Percentiles rank a stretch among this genome's conserved stretches.
Evolutionary conservation across 495 filamentous ascomycete species (phyloP).

Genomic region (Gamarada debralockiae): DNA sequence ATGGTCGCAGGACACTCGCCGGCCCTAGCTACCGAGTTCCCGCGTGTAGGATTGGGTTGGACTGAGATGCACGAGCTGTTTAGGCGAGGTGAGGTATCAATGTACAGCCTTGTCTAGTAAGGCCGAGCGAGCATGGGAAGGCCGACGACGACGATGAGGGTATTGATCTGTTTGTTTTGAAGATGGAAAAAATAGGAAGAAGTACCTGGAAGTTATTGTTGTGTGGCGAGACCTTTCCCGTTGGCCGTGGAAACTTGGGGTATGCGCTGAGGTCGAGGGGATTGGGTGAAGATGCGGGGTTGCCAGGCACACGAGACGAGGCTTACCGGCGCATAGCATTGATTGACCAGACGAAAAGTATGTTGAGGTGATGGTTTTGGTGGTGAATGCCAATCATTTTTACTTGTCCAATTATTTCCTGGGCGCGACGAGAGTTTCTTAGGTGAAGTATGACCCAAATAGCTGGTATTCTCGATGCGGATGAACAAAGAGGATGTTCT

Average conservation of each 20-base stretch:
- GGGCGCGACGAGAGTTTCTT: no score
- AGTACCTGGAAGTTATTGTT: no score
- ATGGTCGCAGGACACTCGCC: no score
- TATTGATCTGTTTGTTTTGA: no score
- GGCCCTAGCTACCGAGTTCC: background rate
- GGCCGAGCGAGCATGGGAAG: slow-evolving; percentile 1
- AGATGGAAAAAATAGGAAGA: no score
- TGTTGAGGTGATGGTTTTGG: background rate
- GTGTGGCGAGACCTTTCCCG: background rate
- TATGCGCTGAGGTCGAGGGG: background rate
- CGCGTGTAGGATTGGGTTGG: background rate
- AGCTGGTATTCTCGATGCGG: no score
- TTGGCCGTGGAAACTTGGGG: background rate
- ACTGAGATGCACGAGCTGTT: background rate
- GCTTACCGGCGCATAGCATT: background rate
- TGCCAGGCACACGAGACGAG: slow-evolving; percentile 1
- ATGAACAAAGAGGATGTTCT: no score
- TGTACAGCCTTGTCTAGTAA: slow-evolving; percentile 13
- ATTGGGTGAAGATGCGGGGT: slow-evolving; percentile 1
- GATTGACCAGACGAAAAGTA: background rate
- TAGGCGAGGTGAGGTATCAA: background rate
- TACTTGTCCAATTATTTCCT: no score
- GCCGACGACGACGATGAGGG: background rate
- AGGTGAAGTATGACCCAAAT: no score
- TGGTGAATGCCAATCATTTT: no score